These are phyloP conservation scores for Symbiodinium pilosum DNA, from an alignment of 73 alveolate genomes.

Conservation along the genomic window DNA sequence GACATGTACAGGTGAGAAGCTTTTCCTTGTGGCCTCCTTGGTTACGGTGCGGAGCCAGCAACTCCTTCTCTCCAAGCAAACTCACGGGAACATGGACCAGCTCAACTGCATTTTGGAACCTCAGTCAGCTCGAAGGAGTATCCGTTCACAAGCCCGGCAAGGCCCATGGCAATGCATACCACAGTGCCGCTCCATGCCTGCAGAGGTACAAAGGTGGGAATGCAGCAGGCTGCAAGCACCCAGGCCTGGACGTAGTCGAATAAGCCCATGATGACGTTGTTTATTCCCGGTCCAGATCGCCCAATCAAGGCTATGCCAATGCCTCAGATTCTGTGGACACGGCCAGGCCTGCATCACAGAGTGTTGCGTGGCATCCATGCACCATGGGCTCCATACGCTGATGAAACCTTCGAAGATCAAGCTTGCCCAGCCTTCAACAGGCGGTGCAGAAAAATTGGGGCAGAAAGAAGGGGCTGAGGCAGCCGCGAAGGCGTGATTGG, in stretches of 20 bases:
- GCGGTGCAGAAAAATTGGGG: background rate
- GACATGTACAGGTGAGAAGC: too few species aligned
- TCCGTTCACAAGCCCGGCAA: conserved; percentile 62
- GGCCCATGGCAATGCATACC: conserved; percentile 77
- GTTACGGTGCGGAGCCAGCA: conserved; percentile 60
- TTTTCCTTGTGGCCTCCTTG: conserved; percentile 61
- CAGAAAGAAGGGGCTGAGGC: background rate
- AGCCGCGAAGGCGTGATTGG: background rate
- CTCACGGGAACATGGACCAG: background rate
- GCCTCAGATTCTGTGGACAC: background rate
- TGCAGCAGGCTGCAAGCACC: background rate
- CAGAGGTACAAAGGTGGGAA: too few species aligned
- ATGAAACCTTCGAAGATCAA: conserved; percentile 57
- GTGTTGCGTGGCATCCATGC: background rate
- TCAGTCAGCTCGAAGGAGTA: conserved; percentile 73
- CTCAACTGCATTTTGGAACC: background rate
- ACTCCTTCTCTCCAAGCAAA: too few species aligned
- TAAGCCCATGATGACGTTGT: conserved; percentile 61
- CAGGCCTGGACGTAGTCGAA: conserved; percentile 47
- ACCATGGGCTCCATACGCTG: too few species aligned
- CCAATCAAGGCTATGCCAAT: conserved; percentile 68
- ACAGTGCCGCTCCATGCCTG: conserved; percentile 85
- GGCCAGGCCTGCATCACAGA: background rate
- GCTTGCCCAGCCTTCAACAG: background rate
- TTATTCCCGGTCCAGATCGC: conserved; percentile 75